Evolutionary conservation across 169 alveolate genomes (phyloP).

Genomic region (Plasmodium cynomolgi): DNA sequence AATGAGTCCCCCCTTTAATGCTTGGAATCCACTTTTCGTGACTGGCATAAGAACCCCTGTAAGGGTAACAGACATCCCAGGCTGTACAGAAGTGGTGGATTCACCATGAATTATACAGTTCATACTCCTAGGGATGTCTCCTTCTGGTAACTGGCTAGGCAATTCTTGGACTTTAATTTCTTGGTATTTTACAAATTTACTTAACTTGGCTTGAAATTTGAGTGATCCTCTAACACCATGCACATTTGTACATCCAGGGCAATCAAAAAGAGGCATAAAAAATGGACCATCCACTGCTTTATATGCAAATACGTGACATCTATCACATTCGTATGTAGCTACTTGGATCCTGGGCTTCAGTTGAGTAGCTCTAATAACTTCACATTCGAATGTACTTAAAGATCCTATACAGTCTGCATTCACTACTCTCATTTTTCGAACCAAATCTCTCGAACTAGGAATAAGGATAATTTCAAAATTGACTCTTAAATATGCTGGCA

Average conservation of each 20-base stretch:
- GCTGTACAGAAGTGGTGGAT: slow-evolving; percentile 74
- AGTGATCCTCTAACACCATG: slow-evolving; percentile 89
- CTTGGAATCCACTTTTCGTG: slow-evolving; percentile 84
- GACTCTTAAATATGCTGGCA: slow-evolving; percentile 83
- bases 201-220: slow-evolving; percentile 87
- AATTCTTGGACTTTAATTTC: slow-evolving; percentile 96
- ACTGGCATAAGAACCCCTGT: slow-evolving; percentile 93
- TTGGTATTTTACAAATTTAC: slow-evolving; percentile 92
- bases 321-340: slow-evolving; percentile 96
- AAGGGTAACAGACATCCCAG: slow-evolving; percentile 86
- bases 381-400: slow-evolving; percentile 87
- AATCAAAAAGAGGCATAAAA: slow-evolving; percentile 93
- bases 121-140: slow-evolving; percentile 94
- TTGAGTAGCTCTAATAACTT: slow-evolving; percentile 94
- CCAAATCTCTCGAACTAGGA: slow-evolving; percentile 83
- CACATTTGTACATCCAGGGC: slow-evolving; percentile 91
- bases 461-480: slow-evolving; percentile 80
- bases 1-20: slow-evolving; percentile 77
- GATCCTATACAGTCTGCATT: slow-evolving; percentile 93
- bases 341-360: slow-evolving; percentile 94
- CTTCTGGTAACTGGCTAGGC: slow-evolving; percentile 94
- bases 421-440: slow-evolving; percentile 91
- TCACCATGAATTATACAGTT: slow-evolving; percentile 92
- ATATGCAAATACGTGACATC: slow-evolving; percentile 92
- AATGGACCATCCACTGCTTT: slow-evolving; percentile 88